Conservation (phyloP, 2,329 filamentous ascomycete species). For the Penicillium polonicum region DNA sequence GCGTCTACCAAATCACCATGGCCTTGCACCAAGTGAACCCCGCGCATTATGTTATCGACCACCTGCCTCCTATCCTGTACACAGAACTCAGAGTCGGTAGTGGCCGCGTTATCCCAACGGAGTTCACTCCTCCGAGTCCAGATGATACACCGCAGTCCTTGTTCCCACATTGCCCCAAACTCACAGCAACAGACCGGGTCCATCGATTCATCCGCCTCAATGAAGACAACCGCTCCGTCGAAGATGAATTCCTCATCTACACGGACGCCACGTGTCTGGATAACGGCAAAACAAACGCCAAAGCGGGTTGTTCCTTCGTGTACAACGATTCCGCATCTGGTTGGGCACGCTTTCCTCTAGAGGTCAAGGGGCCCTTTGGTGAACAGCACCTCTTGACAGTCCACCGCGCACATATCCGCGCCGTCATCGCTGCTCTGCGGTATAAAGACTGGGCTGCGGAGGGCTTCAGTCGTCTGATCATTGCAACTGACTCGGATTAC, state of each 20-base stretch:
- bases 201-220: background rate
- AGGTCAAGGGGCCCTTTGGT: background rate
- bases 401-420: conserved; percentile 58
- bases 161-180: background rate
- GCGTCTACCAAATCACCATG: background rate
- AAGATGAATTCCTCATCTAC: background rate
- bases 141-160: background rate
- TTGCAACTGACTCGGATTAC: conserved; percentile 57
- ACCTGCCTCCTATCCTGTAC: background rate
- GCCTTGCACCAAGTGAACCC: background rate
- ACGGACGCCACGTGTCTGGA: background rate
- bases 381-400: conserved; percentile 41
- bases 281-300: background rate
- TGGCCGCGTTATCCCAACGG: background rate
- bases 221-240: background rate
- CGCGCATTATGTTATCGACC: background rate
- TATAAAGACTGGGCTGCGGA: conserved; percentile 47
- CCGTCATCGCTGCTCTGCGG: conserved; percentile 52
- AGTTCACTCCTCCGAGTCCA: background rate
- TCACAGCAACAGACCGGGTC: background rate
- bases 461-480: conserved; percentile 45
- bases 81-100: background rate
- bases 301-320: background rate
- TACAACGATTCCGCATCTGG: background rate
- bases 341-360: background rate